Base-by-base conservation (phyloP, 495 filamentous ascomycete genomes). In the Achaetomiella virescens region DNA sequence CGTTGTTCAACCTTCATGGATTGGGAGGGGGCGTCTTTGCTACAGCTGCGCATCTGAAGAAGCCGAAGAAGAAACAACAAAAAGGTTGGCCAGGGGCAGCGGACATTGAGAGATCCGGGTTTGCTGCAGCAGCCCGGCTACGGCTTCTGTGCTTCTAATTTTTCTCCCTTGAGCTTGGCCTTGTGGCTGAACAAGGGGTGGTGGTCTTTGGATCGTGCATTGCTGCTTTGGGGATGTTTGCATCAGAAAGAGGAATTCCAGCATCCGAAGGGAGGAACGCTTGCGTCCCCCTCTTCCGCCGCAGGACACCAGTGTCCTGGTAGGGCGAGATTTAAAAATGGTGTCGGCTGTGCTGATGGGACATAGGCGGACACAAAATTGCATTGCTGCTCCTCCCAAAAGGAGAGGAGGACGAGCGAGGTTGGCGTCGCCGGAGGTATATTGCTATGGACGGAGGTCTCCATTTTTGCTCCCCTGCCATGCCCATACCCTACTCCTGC, bases 151-250 rank as follows among this genome's bases (percentile, higher is more conserved):
- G 15, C 12, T 21, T 29, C 44, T 48, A 33, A 47, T 55, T 48
- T 29, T 48, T 46, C 41, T 47, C 43, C 33, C 35, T 20, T 20
- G 3, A 7, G 15, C 17, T 20, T 8, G 11, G 18, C 41, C 20
- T 55, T 55, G 52, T 35, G 35, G 52, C 52, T 46, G 42, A 54
- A 38, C 36, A 31, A 31, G 27, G 27, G 27, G 11, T 53, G 50
- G 38, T 18, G 40, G 22, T 18, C 29, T 48, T 12, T 43, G 11
- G 40, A 38, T 14, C 27, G 17, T 8, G 25, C 21, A 36, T 53
- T 43, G 40, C 50, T 44, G 1, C 50, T 44, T 47, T 53, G 50
- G 50, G 27, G 12, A 43, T 53, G 50, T 53, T 53, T 53, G 50
- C 50, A 33, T 9, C 6, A 43, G 40, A 36, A 24, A 33, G 29